phyloP scores from a whole-genome alignment of 306 rosid genomes.

The Medicago lupulina region DNA sequence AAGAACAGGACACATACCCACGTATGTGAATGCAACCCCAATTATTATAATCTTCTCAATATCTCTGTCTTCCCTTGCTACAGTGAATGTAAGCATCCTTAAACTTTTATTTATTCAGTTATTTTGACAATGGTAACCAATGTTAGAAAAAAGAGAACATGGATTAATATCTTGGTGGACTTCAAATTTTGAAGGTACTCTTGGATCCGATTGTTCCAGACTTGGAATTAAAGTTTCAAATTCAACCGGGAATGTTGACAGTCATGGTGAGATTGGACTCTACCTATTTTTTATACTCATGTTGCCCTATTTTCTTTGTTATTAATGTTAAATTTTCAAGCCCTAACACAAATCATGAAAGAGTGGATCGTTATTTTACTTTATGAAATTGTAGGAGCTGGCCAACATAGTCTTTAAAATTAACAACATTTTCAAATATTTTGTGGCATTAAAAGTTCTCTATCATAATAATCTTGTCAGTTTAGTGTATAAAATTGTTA shows the following conservation, averaged over 20 bases:
- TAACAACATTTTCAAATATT: too few species aligned
- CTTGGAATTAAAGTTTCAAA: conserved; percentile 76
- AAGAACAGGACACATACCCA: conserved; percentile 51
- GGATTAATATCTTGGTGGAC: not conserved
- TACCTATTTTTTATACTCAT: not conserved
- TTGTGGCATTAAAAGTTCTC: too few species aligned
- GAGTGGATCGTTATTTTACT: too few species aligned
- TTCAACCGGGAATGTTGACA: conserved; percentile 33
- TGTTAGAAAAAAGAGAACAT: not conserved
- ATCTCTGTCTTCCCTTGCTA: conserved; percentile 75
- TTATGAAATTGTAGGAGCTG: too few species aligned
- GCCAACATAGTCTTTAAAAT: too few species aligned
- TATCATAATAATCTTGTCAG: too few species aligned
- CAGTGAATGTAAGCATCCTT: conserved; percentile 61
- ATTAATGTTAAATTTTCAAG: not conserved
- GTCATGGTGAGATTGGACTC: conserved; percentile 51
- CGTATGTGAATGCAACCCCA: conserved; percentile 57
- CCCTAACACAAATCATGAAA: too few species aligned
- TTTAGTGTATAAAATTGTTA: too few species aligned
- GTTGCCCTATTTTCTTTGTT: not conserved
- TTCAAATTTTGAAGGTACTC: conserved; percentile 59
- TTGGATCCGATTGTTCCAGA: conserved; percentile 71
- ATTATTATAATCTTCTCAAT: conserved; percentile 67
- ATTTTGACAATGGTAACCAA: not conserved
- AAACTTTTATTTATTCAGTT: not conserved